Percentiles rank a stretch among this genome's conserved stretches.
These are phyloP conservation scores for Emmonsia crescens DNA, from an alignment of 2,329 filamentous ascomycete genomes.

Conservation along the genomic window DNA sequence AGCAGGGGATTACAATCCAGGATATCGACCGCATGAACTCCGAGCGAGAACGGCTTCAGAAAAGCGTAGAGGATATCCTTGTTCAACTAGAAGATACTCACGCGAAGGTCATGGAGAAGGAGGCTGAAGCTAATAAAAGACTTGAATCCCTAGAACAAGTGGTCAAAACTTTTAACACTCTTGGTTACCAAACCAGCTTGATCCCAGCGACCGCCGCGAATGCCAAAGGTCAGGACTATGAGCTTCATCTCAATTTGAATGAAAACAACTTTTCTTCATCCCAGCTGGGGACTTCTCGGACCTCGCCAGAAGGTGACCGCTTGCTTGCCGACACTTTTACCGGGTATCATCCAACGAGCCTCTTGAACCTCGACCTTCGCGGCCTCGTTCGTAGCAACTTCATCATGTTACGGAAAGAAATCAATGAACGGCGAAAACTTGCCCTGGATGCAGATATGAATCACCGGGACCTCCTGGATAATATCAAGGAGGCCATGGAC, in stretches of 20 bases:
- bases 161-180: conserved; percentile 84
- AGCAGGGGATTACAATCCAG: conserved; percentile 88
- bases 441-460: conserved; percentile 88
- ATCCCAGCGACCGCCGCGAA: conserved; percentile 78
- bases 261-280: conserved; percentile 67
- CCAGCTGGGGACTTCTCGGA: conserved; percentile 38
- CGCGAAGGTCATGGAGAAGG: conserved; percentile 70
- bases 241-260: conserved; percentile 72
- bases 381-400: conserved; percentile 73
- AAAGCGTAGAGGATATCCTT: conserved; percentile 66
- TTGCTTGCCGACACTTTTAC: conserved; percentile 70
- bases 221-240: conserved; percentile 73
- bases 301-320: conserved; percentile 54
- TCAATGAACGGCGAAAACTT: conserved; percentile 74
- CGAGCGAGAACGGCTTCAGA: conserved; percentile 87
- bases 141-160: conserved; percentile 86
- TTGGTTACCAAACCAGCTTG: conserved; percentile 86
- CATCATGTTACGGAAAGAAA: conserved; percentile 68
- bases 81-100: conserved; percentile 75
- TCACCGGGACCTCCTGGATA: conserved; percentile 84
- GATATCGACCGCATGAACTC: conserved; percentile 99
- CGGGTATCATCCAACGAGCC: conserved; percentile 80
- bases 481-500: conserved; percentile 92
- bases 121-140: conserved; percentile 72
- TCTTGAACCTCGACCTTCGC: conserved; percentile 80